Evolutionary conservation across 352 stramenopile species (phyloP), one percentile per base, ranked within the genome.

Genomic region (Pythium brachiatum): DNA sequence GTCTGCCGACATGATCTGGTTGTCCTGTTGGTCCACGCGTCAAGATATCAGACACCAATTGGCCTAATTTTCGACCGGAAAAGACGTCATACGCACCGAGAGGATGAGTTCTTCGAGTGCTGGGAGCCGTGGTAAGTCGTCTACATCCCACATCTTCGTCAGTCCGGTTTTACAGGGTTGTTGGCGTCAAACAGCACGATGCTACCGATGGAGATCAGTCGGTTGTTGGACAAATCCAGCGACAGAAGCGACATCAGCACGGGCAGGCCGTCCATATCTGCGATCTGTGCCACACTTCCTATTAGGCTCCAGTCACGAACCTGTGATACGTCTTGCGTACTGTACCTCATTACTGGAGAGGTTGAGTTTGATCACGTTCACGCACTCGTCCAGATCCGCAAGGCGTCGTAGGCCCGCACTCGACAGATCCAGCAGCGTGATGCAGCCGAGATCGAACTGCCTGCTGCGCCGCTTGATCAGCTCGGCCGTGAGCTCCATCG

Each of bases 401-500:
- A 90, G 61, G 11, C 57, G 69, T 8, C 56, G 34, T 4, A 91
- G 70, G 4, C 50, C 72, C 23, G 74, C 73, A n/a, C 27, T 31
- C 0, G 81, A 86, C 44, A 90, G 76, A 47, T 92, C 79, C 38
- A 92, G 62, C 41, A 84, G 62, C 48, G 81, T 79, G 58, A 92
- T 69, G 62, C 84, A 89, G 36, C 57, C 72, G 18, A 90, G 50
- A 56, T 92, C 83, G 59, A 90, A 92, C 66, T 92, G 83, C 27
- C 85, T 85, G 60, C 81, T 90, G 38, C 79, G 71, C 9, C 73
- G 76, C 67, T 92, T 92, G 69, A 92, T 82, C 39, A 83, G 43
- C 6, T 88, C 74, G 9, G 70, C 70, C 9, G 74, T 82, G 34
- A 92, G 71, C 66, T 90, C 78, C 81, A 90, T 90, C 34, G 9